Evolutionary conservation across 495 filamentous ascomycete genomes (phyloP).

Genomic region (Penicillium turbatum): DNA sequence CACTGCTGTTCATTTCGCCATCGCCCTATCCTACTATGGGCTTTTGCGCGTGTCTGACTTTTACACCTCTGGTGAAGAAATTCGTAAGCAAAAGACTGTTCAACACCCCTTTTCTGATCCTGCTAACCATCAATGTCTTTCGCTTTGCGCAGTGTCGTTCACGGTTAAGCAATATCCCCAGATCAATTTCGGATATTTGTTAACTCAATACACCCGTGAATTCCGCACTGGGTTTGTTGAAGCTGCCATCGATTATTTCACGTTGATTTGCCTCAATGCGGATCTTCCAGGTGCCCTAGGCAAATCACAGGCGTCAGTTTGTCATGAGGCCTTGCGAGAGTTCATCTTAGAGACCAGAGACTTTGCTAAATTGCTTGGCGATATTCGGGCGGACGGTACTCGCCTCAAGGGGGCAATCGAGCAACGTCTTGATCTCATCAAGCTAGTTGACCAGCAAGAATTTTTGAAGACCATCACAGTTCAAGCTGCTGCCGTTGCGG

Average conservation of each 20-base stretch:
- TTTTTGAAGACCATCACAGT: slow-evolving; percentile 83
- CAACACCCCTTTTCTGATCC: background rate
- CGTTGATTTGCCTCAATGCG: slow-evolving; percentile 85
- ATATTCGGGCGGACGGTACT: slow-evolving; percentile 76
- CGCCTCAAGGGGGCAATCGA: slow-evolving; percentile 84
- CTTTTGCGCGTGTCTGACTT: slow-evolving; percentile 80
- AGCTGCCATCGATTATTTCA: slow-evolving; percentile 89
- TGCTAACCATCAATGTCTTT: slow-evolving; percentile 27
- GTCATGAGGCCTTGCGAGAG: slow-evolving; percentile 91
- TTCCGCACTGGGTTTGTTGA: slow-evolving; percentile 85
- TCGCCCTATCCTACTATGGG: slow-evolving; percentile 86
- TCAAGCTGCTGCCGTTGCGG: slow-evolving; percentile 84
- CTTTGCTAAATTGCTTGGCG: slow-evolving; percentile 88
- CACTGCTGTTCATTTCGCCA: slow-evolving; percentile 91
- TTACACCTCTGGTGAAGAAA: slow-evolving; percentile 61
- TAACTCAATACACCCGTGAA: slow-evolving; percentile 92
- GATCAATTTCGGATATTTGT: slow-evolving; percentile 88
- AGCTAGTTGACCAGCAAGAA: slow-evolving; percentile 69
- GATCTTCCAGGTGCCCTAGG: slow-evolving; percentile 72
- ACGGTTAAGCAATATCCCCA: slow-evolving; percentile 77
- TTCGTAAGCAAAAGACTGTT: slow-evolving; percentile 48
- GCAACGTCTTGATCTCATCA: slow-evolving; percentile 79
- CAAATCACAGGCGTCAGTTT: slow-evolving; percentile 71
- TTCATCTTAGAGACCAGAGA: slow-evolving; percentile 91
- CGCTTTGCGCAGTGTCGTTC: slow-evolving; percentile 48